Evolutionary conservation across 2,329 filamentous ascomycete genomes (phyloP), one percentile per base, ranked within the genome.

Genomic region (Cladophialophora carrionii): DNA sequence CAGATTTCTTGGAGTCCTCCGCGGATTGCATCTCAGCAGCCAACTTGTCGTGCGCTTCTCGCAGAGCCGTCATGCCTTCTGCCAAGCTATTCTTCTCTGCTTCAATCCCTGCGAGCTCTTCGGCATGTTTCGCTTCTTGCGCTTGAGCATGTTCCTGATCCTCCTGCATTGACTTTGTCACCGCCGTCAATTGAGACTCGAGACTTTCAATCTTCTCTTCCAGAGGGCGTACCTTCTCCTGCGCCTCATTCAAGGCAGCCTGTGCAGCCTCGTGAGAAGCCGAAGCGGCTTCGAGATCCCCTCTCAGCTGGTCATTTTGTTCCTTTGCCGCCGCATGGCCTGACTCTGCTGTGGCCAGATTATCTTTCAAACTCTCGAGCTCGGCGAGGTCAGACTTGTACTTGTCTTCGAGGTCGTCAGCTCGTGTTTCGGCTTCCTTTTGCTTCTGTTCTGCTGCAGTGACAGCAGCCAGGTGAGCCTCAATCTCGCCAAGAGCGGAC

Each of bases 161-260:
- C 4, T 14, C 51, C 46, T 59, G 53, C 59, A 51, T 81, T 59
- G 83, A 83, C 69, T 78, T 77, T 72, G 81, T 51, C 73, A 77
- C 4, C 73, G 55, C 55, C 9, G 53, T 31, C 29, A 67, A 46
- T 20, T 63, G 53, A 1, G 59, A 57, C 24, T 62, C 63, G 6
- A 63, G 29, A 12, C 43, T 48, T 22, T 46, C n/a, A 32, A 46
- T 48, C 32, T 34, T 60, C 51, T 63, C 62, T 65, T 58, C 54
- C 14, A 62, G 26, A 10, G 17, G 46, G 26, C 41, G 41, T 34
- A 63, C 12, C 26, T 64, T 68, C 9, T 57, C 63, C 24, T 55
- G 26, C 4, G 60, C 68, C 29, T 61, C 60, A 31, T 66, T 63
- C 4, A 66, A 31, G 10, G 57, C 49, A 32, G 63, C 26, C 51